These are phyloP conservation scores for Pseudocercospora eumusae DNA, from an alignment of 2,329 filamentous ascomycete species.

Conservation along the genomic window DNA sequence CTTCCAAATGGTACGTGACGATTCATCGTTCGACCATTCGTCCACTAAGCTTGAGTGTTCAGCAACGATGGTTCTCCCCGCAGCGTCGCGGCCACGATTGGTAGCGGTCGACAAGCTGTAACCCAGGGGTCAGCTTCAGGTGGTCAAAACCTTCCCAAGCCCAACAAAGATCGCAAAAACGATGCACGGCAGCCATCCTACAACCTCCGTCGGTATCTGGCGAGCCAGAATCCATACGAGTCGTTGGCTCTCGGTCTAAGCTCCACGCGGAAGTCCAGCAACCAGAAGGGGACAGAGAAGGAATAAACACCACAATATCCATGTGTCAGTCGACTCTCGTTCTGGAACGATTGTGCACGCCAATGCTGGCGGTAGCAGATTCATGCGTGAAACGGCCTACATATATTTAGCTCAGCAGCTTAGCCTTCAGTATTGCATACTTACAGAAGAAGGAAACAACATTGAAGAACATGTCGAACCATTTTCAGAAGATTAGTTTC, in stretches of 20 bases:
- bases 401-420: neutral
- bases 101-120: conserved; percentile 1
- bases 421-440: neutral
- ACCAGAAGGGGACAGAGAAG: neutral
- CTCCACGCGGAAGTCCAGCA: neutral
- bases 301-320: neutral
- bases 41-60: neutral
- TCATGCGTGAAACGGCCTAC: neutral
- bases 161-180: neutral
- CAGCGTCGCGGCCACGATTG: neutral
- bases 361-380: neutral
- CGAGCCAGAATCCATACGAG: conserved; percentile 12
- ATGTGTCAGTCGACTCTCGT: neutral
- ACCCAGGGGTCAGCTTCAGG: neutral
- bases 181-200: conserved; percentile 5
- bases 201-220: conserved; percentile 14
- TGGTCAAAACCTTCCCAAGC: neutral
- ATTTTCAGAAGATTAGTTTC: neutral
- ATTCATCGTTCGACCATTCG: neutral
- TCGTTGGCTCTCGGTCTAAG: conserved; percentile 2
- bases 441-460: neutral
- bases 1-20: conserved; percentile 1
- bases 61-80: neutral
- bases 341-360: neutral
- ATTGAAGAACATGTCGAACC: neutral